These are phyloP conservation scores for Sophora flavescens DNA, from an alignment of 306 rosid genomes.

Conservation along the genomic window DNA sequence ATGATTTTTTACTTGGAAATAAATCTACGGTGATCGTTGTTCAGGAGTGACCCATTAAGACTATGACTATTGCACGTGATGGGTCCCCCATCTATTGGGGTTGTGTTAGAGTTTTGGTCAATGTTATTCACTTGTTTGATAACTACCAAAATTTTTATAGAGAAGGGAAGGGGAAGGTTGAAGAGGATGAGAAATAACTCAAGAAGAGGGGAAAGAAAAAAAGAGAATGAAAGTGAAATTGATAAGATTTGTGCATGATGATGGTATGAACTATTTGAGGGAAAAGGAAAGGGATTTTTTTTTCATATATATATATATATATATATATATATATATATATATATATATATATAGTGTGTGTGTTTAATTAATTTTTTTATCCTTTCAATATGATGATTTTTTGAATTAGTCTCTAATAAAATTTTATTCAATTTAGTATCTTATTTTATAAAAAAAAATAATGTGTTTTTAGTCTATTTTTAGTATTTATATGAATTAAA, in stretches of 20 bases:
- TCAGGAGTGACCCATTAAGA: slow-evolving; percentile 50
- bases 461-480: too few relatives aligned
- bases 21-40: slow-evolving; percentile 47
- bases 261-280: slow-evolving; percentile 36
- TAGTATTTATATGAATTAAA: too few relatives aligned
- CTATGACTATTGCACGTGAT: slow-evolving; percentile 46
- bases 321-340: too few relatives aligned
- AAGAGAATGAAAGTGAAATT: slow-evolving; percentile 34
- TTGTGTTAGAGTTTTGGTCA: slow-evolving; percentile 38
- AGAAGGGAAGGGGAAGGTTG: background rate
- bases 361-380: too few relatives aligned
- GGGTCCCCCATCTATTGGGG: slow-evolving; percentile 51
- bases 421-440: too few relatives aligned
- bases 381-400: too few relatives aligned
- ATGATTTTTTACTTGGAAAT: slow-evolving; percentile 27
- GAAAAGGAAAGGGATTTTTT: slow-evolving; percentile 19
- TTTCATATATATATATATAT: too few relatives aligned
- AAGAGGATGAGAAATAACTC: slow-evolving; percentile 18
- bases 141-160: slow-evolving; percentile 7
- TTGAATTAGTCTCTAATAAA: too few relatives aligned
- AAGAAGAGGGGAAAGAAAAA: background rate
- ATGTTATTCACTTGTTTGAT: slow-evolving; percentile 46
- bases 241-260: slow-evolving; percentile 49
- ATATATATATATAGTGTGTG: too few relatives aligned
- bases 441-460: too few relatives aligned